These are phyloP conservation scores for Zygoascus bituminiphila DNA, from an alignment of 805 yeast species.

Conservation along the genomic window DNA sequence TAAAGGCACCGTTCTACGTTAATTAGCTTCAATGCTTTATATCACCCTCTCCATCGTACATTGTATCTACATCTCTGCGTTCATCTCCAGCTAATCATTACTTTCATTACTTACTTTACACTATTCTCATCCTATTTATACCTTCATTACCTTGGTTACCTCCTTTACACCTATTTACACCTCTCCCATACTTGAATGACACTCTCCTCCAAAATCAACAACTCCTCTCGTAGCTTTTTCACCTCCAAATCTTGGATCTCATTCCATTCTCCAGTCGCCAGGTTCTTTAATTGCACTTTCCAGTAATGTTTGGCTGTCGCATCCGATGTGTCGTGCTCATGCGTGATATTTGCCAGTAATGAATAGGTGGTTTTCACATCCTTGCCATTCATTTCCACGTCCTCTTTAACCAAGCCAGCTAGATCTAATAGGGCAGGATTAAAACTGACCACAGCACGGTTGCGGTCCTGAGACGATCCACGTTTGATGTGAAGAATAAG, in stretches of 20 bases:
- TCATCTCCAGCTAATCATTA: too few species aligned
- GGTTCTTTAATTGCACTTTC: conserved; percentile 43
- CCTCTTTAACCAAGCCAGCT: conserved; percentile 24
- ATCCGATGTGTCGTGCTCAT: conserved; percentile 23
- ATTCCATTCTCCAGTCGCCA: conserved; percentile 42
- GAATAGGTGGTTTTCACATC: conserved; percentile 30
- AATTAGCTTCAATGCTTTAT: too few species aligned
- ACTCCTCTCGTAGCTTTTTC: conserved; percentile 42
- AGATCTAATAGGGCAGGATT: conserved; percentile 36
- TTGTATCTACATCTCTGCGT: too few species aligned
- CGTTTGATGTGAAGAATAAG: conserved; percentile 53
- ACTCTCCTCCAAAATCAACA: conserved; percentile 53
- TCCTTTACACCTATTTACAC: too few species aligned
- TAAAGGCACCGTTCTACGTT: too few species aligned
- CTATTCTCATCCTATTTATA: too few species aligned
- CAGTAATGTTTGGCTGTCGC: conserved; percentile 29
- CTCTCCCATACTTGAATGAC: conserved; percentile 62
- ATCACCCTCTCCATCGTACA: too few species aligned
- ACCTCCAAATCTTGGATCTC: conserved; percentile 48
- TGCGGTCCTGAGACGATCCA: conserved; percentile 34
- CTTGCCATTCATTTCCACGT: conserved; percentile 8
- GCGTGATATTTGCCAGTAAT: conserved; percentile 42
- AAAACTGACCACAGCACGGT: conserved; percentile 58
- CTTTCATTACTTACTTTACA: too few species aligned
- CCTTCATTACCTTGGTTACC: too few species aligned